phyloP scores from a whole-genome alignment of 495 filamentous ascomycete genomes.

The Aspergillus egyptiacus region DNA sequence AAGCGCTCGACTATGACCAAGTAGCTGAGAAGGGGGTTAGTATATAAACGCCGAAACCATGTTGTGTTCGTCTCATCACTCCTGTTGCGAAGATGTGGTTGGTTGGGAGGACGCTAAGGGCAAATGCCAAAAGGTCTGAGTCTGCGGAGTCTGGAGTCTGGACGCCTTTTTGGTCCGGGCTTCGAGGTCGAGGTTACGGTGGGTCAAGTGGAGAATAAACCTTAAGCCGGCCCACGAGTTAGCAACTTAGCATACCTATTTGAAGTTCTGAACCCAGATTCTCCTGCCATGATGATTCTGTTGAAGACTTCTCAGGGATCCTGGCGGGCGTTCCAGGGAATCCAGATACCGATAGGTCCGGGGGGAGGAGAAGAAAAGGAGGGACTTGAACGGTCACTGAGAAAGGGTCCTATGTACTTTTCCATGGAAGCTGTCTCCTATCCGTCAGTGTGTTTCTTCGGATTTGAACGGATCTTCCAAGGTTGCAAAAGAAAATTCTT shows the following conservation, averaged over 20 bases:
- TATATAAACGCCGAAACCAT: neutral
- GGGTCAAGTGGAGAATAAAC: constrained; percentile 6
- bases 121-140: constrained; percentile 9
- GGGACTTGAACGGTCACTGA: neutral
- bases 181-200: constrained; percentile 2
- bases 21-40: too few relatives aligned
- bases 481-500: neutral
- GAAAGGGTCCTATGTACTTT: neutral
- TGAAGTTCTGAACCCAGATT: constrained; percentile 9
- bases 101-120: constrained; percentile 9
- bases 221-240: constrained; percentile 2
- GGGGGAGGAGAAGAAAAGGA: neutral
- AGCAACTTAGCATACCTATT: too few relatives aligned
- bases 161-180: too few relatives aligned
- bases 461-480: neutral
- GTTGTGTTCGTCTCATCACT: constrained; percentile 7
- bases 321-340: neutral
- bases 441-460: neutral
- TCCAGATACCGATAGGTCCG: constrained; percentile 2
- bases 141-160: neutral
- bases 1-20: too few relatives aligned
- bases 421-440: constrained; percentile 8
- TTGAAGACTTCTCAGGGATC: neutral
- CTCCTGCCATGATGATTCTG: constrained; percentile 9
- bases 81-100: constrained; percentile 10